Evolutionary conservation across 2,329 filamentous ascomycete genomes (phyloP).

Genomic region (Pestalotiopsis fici): DNA sequence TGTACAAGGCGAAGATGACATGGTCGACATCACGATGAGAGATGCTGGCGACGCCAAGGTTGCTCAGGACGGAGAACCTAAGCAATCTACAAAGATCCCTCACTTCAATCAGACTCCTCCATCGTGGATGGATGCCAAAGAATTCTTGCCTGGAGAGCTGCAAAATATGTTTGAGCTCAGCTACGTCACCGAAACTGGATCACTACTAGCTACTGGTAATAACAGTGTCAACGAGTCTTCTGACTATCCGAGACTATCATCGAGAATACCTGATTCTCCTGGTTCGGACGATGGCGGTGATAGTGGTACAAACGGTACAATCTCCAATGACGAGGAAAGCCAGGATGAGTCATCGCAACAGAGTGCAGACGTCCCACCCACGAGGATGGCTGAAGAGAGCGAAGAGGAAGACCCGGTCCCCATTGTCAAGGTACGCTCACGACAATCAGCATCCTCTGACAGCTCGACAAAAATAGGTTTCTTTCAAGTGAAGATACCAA

Average conservation of each 20-base stretch:
- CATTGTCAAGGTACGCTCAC: conserved; percentile 33
- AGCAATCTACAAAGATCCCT: conserved; percentile 25
- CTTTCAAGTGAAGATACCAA: neutral
- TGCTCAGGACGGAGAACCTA: neutral
- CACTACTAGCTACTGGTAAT: conserved; percentile 71
- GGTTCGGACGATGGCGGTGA: conserved; percentile 48
- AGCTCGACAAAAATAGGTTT: neutral
- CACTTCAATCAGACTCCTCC: conserved; percentile 52
- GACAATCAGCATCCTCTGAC: neutral
- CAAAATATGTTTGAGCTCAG: conserved; percentile 78
- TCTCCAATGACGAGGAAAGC: conserved; percentile 54
- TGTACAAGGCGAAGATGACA: conserved; percentile 83
- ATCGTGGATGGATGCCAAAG: conserved; percentile 52
- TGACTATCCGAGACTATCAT: conserved; percentile 53
- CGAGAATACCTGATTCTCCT: conserved; percentile 41
- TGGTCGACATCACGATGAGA: conserved; percentile 88
- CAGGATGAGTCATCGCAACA: conserved; percentile 46
- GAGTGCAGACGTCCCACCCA: conserved; percentile 33
- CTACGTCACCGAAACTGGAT: conserved; percentile 60
- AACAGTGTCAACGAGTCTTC: conserved; percentile 60
- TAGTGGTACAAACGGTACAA: conserved; percentile 48
- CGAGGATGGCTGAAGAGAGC: conserved; percentile 61
- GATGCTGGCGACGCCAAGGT: conserved; percentile 43
- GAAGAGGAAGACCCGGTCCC: conserved; percentile 49
- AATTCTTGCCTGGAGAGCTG: conserved; percentile 62